Evolutionary conservation across 1,139 yeast species (phyloP), one percentile per base, ranked within the genome.

Genomic region (Suhomyces guaymorum): DNA sequence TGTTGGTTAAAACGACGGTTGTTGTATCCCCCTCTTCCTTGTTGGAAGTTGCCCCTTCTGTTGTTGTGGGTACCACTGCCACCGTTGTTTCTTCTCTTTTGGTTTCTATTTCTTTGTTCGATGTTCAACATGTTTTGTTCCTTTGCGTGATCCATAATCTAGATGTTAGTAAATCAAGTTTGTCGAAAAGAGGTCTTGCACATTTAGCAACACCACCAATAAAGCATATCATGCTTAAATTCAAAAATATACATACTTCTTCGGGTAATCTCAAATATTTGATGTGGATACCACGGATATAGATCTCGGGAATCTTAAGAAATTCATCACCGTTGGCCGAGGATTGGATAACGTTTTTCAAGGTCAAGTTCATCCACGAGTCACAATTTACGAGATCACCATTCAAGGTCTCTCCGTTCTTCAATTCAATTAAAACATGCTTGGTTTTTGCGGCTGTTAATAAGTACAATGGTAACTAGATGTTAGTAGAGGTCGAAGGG

Each of bases 291-390:
- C 98, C 98, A 52, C 92, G 79, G 31, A 94, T 77, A 54, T 89
- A 92, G 39, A 85, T 75, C 52, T 89, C 96, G 3, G 84, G 80
- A 28, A 85, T 63, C 54, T 83, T 81, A 39, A 74, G 63, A 55
- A 86, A 84, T 26, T 69, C 67, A 36, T 81, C 83, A 11, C 88
- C 94, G 46, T 76, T 73, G 54, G 82, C 70, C 42, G 80, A 79
- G 11, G 86, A 78, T 55, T 84, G 90, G 34, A 82, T 78, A 15
- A 85, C 97, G 47, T 89, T 82, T 28, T 72, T 72, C 38, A 94
- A 70, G 1, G 96, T 87, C 49, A 94, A 70, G 58, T 92, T 92
- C 98, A 94, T 94, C 90, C 95, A 88, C 25, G 88, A 82, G 58
- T 94, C 98, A 52, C 96, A 89, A 54, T 86, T 85, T 40, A 81